phyloP scores from a whole-genome alignment of 768 basidiomycete species.

The Pleurotus pulmonarius region DNA sequence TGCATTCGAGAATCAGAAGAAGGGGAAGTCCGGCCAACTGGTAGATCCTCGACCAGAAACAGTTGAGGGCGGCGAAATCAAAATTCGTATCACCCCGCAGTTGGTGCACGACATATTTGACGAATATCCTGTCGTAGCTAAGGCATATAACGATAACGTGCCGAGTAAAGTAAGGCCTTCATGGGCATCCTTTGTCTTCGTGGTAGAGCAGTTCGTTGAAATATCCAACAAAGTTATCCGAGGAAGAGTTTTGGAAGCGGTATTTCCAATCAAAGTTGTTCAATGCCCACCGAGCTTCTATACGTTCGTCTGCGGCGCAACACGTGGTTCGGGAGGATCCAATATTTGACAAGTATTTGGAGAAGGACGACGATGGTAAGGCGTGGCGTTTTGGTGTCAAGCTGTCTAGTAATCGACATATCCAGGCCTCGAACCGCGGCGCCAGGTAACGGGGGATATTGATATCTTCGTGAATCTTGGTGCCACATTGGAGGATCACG shows the following conservation, averaged over 20 bases:
- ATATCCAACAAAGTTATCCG: slow-evolving; percentile 57
- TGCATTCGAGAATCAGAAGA: slow-evolving; percentile 67
- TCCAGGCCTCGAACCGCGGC: slow-evolving; percentile 75
- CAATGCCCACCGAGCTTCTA: slow-evolving; percentile 91
- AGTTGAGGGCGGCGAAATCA: slow-evolving; percentile 80
- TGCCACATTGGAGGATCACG: slow-evolving; percentile 90
- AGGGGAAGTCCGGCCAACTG: slow-evolving; percentile 80
- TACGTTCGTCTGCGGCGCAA: slow-evolving; percentile 79
- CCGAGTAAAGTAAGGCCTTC: slow-evolving; percentile 63
- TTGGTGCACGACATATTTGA: slow-evolving; percentile 96
- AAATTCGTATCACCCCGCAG: slow-evolving; percentile 87
- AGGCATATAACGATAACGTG: slow-evolving; percentile 90
- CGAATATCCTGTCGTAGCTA: slow-evolving; percentile 92
- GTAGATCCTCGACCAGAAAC: slow-evolving; percentile 88
- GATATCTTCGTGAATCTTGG: slow-evolving; percentile 82
- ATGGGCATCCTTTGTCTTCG: slow-evolving; percentile 8
- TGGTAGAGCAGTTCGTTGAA: slow-evolving; percentile 1
- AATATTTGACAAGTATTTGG: slow-evolving; percentile 95
- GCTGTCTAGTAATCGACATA: background rate
- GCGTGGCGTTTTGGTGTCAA: slow-evolving; percentile 4
- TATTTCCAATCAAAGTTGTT: slow-evolving; percentile 97
- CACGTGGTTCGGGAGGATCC: slow-evolving; percentile 87
- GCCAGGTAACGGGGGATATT: slow-evolving; percentile 59
- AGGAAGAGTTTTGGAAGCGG: slow-evolving; percentile 93
- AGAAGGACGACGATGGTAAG: slow-evolving; percentile 91